Evolutionary conservation across 306 rosid species (phyloP).

Genomic region (Citrullus mucosospermus): DNA sequence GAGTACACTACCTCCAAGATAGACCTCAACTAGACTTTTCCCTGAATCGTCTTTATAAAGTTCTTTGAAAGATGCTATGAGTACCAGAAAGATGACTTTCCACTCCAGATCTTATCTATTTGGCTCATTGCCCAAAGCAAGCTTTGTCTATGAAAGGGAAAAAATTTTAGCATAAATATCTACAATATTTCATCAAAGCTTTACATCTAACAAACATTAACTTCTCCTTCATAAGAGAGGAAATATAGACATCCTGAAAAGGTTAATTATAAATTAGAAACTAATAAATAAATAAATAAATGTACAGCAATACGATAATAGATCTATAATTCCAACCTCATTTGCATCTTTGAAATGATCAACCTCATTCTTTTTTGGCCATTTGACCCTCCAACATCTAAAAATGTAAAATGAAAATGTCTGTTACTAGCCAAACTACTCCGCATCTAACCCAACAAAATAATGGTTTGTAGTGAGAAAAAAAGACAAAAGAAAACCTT

Average conservation of each 20-base stretch:
- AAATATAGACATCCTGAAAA: background rate
- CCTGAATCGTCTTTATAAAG: background rate
- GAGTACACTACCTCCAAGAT: background rate
- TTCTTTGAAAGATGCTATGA: background rate
- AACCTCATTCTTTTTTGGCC: conserved; percentile 58
- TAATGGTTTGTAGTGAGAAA: background rate
- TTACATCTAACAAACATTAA: background rate
- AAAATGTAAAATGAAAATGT: conserved; percentile 2
- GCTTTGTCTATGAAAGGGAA: background rate
- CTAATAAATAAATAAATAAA: background rate
- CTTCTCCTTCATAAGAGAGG: background rate
- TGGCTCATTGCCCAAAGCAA: background rate
- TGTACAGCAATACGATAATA: background rate
- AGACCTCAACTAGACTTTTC: background rate
- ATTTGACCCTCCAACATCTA: conserved; percentile 93
- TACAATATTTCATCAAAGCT: background rate
- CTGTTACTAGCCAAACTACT: background rate
- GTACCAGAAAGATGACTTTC: background rate
- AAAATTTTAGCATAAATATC: background rate
- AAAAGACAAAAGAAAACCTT: conserved; percentile 36
- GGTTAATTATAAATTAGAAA: background rate
- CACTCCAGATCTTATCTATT: background rate
- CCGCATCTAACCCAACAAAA: background rate
- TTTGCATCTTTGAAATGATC: conserved; percentile 84
- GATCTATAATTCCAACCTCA: conserved; percentile 40